Evolutionary conservation across 257 asterid genomes (phyloP).

Genomic region (Solanum chiquidenum): DNA sequence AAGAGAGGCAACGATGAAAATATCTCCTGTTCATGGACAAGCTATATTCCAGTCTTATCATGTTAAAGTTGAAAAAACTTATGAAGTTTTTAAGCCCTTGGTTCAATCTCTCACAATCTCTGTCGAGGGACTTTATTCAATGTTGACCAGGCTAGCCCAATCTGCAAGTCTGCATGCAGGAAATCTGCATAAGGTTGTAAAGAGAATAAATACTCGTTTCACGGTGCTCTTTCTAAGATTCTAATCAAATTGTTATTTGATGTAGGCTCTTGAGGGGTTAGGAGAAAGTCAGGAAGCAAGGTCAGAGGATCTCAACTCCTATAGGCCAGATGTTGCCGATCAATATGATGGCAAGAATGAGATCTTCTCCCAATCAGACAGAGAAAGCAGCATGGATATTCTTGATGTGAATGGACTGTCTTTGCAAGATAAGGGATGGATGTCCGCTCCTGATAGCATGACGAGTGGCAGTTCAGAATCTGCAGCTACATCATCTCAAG

Average conservation of each 20-base stretch:
- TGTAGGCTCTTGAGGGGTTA: conserved; percentile 95
- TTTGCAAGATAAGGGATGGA: conserved; percentile 71
- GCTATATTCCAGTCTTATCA: conserved; percentile 88
- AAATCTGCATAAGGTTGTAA: conserved; percentile 87
- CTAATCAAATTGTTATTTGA: conserved; percentile 1
- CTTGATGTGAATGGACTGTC: conserved; percentile 38
- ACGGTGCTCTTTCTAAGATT: neutral
- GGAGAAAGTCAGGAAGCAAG: conserved; percentile 81
- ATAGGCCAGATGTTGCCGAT: conserved; percentile 40
- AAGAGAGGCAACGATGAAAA: conserved; percentile 54
- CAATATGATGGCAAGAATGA: conserved; percentile 40
- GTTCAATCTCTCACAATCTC: conserved; percentile 63
- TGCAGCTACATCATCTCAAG: conserved; percentile 43
- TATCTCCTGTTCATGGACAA: conserved; percentile 92
- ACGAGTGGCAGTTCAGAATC: conserved; percentile 54
- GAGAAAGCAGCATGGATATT: conserved; percentile 33
- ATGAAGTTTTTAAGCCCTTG: conserved; percentile 69
- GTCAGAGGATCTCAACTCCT: conserved; percentile 53
- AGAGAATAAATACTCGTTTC: neutral
- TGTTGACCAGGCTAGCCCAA: conserved; percentile 76
- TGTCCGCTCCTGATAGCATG: conserved; percentile 78
- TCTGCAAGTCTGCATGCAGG: conserved; percentile 98
- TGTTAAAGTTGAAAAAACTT: conserved; percentile 56
- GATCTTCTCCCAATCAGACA: conserved; percentile 36
- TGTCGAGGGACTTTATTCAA: conserved; percentile 69